Conservation (phyloP, 257 asterid species). For the Leptodermis oblonga region DNA sequence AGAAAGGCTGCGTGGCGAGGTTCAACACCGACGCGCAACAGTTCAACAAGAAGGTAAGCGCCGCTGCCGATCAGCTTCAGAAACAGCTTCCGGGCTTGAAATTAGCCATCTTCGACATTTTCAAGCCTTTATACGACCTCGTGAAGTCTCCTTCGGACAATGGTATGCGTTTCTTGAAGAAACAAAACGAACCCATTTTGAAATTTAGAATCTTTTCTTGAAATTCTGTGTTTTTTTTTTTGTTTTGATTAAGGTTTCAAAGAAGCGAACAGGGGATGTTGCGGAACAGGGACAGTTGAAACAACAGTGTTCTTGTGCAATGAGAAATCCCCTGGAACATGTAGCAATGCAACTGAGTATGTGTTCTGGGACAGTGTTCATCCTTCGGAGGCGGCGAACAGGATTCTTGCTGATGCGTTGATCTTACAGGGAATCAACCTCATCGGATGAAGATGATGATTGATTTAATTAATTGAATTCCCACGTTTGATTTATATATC, state of each 20-base stretch:
- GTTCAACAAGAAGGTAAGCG: slow-evolving; percentile 66
- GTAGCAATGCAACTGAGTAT: slow-evolving; percentile 62
- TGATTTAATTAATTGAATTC: too few species aligned
- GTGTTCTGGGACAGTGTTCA: slow-evolving; percentile 98
- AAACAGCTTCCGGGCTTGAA: slow-evolving; percentile 63
- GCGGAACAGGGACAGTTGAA: slow-evolving; percentile 86
- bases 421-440: slow-evolving; percentile 66
- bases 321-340: slow-evolving; percentile 65
- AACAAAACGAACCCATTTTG: too few species aligned
- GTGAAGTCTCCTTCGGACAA: slow-evolving; percentile 47
- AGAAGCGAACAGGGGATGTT: slow-evolving; percentile 77
- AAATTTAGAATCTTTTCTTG: background rate
- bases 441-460: slow-evolving; percentile 43
- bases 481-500: too few species aligned
- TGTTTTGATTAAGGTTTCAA: slow-evolving; percentile 42
- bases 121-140: slow-evolving; percentile 67
- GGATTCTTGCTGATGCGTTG: slow-evolving; percentile 62
- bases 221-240: background rate
- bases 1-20: slow-evolving; percentile 64
- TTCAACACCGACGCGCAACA: slow-evolving; percentile 69
- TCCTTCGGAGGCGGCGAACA: slow-evolving; percentile 88
- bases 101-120: slow-evolving; percentile 72
- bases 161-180: slow-evolving; percentile 31
- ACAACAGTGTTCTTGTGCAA: slow-evolving; percentile 73
- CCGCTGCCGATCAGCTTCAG: slow-evolving; percentile 64